Evolutionary conservation across 2,329 filamentous ascomycete species (phyloP).

Genomic region (Xylaria hypoxylon): DNA sequence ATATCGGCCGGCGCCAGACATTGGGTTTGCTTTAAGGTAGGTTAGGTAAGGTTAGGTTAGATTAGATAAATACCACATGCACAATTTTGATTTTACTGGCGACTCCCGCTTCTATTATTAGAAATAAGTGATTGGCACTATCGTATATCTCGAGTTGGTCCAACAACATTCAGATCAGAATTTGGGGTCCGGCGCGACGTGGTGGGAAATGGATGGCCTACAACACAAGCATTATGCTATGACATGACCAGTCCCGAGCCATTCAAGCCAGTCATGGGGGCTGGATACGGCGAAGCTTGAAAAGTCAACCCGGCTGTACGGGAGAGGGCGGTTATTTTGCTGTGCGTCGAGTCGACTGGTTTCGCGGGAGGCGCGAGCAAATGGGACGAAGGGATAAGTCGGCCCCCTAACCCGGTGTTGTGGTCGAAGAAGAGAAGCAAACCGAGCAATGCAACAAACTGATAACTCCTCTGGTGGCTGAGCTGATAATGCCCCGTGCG

Average conservation of each 20-base stretch:
- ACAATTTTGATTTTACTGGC: constrained; percentile 8
- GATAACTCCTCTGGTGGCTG: too few relatives aligned
- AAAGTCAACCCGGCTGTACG: constrained; percentile 1
- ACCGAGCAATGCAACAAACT: too few relatives aligned
- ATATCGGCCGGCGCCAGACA: constrained; percentile 17
- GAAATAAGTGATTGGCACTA: background rate
- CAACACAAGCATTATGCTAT: constrained; percentile 18
- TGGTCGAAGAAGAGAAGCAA: too few relatives aligned
- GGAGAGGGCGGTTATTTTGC: constrained; percentile 5
- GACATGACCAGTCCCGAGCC: constrained; percentile 2
- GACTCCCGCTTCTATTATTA: background rate
- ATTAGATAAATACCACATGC: constrained; percentile 24
- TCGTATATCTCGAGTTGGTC: background rate
- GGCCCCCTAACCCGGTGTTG: too few relatives aligned
- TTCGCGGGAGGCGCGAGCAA: background rate
- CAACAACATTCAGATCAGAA: background rate
- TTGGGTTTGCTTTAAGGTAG: constrained; percentile 8
- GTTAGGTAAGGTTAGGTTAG: background rate
- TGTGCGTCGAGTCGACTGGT: constrained; percentile 12
- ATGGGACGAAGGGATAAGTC: background rate
- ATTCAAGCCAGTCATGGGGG: constrained; percentile 8
- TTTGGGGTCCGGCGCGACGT: constrained; percentile 15
- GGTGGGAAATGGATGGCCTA: constrained; percentile 24
- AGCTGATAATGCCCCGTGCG: too few relatives aligned
- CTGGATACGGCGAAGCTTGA: constrained; percentile 5